These are phyloP conservation scores for Neofusicoccum ribis DNA, from an alignment of 2,329 filamentous ascomycete species.

Conservation along the genomic window DNA sequence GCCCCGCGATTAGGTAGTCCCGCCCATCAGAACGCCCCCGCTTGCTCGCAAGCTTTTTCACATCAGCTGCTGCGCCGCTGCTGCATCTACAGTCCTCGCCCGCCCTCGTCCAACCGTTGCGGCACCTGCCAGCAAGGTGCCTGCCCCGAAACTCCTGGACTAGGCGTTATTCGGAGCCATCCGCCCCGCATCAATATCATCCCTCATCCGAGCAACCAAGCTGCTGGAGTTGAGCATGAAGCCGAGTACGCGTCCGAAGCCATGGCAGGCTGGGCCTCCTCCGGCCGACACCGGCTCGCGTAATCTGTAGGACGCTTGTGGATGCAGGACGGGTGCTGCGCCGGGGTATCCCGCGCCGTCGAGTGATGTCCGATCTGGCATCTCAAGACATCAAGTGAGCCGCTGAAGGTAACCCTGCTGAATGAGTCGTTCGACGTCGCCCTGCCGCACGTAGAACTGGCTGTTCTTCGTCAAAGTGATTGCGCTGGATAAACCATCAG, in stretches of 20 bases:
- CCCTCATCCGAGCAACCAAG: not conserved
- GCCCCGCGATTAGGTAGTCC: not conserved
- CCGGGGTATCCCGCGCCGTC: not conserved
- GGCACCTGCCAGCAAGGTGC: not conserved
- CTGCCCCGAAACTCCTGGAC: not conserved
- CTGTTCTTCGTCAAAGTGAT: slow-evolving; percentile 98
- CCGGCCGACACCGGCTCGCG: not conserved
- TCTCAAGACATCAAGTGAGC: slow-evolving; percentile 45
- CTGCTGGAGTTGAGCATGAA: not conserved
- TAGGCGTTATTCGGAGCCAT: not conserved
- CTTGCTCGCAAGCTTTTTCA: not conserved
- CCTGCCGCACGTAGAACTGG: slow-evolving; percentile 94
- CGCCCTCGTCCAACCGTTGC: not conserved
- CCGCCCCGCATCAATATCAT: not conserved
- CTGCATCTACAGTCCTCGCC: not conserved
- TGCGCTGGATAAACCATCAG: slow-evolving; percentile 56
- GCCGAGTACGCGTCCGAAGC: not conserved
- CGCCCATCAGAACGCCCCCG: not conserved
- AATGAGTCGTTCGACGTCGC: slow-evolving; percentile 92
- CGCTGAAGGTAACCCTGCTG: slow-evolving; percentile 93
- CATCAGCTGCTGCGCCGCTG: not conserved
- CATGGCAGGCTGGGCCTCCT: not conserved
- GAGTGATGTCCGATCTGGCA: not conserved
- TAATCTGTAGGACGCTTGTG: too few relatives aligned
- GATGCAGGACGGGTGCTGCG: not conserved